Evolutionary conservation across 306 rosid species (phyloP).

Genomic region (Vicia sativa): DNA sequence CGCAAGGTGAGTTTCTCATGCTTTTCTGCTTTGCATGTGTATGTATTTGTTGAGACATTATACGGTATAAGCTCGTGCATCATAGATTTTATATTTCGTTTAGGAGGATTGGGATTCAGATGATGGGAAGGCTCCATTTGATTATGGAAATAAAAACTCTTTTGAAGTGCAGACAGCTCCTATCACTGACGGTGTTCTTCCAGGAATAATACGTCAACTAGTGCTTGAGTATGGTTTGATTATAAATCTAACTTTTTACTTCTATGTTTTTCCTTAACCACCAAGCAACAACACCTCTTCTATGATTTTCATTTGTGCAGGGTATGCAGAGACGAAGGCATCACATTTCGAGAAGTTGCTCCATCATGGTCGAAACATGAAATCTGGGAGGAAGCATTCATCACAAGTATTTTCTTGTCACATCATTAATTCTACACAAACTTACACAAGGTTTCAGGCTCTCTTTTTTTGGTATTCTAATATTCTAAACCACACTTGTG

Average conservation of each 20-base stretch:
- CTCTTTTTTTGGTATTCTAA: conserved; percentile 6
- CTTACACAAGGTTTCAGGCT: background rate
- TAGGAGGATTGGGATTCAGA: conserved; percentile 60
- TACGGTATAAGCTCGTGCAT: too few relatives aligned
- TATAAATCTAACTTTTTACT: background rate
- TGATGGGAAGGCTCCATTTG: conserved; percentile 30
- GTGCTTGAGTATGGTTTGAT: conserved; percentile 68
- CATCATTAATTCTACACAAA: conserved; percentile 23
- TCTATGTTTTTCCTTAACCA: conserved; percentile 16
- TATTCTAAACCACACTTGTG: conserved; percentile 33
- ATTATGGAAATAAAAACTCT: conserved; percentile 38
- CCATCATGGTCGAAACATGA: conserved; percentile 78
- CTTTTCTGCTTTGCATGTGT: too few relatives aligned
- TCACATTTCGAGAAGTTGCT: conserved; percentile 75
- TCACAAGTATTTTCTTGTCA: conserved; percentile 65
- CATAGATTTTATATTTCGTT: conserved; percentile 4
- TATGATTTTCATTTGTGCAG: conserved; percentile 44
- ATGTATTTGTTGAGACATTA: too few relatives aligned
- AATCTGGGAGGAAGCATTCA: conserved; percentile 83
- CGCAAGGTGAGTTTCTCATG: conserved; percentile 53
- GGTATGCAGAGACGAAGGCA: conserved; percentile 69
- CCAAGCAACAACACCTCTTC: too few relatives aligned
- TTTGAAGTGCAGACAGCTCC: conserved; percentile 94
- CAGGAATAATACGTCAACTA: conserved; percentile 78
- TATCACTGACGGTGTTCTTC: conserved; percentile 69